phyloP scores from a whole-genome alignment of 139 green algal species.

The Gonium pectorale region DNA sequence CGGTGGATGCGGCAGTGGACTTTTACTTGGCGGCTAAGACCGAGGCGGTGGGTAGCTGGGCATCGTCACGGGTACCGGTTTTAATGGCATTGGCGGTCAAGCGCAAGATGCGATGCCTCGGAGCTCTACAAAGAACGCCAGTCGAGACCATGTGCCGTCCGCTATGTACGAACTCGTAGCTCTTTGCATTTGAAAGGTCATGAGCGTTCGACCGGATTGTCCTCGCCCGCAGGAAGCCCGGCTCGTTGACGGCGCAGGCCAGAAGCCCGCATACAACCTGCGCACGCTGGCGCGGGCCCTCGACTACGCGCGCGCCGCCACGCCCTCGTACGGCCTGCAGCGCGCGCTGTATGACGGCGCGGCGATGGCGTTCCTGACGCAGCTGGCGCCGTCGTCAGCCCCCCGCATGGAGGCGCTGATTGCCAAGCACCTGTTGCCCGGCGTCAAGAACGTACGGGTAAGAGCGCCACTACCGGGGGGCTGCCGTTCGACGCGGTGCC shows the following conservation, averaged over 20 bases:
- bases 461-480: no score
- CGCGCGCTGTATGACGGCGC: slow-evolving; percentile 93
- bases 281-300: slow-evolving; percentile 93
- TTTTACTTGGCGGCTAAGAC: slow-evolving; percentile 91
- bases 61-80: no score
- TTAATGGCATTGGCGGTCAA: no score
- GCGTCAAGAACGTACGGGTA: slow-evolving; percentile 71
- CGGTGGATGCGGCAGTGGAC: slow-evolving; percentile 89
- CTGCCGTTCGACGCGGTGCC: no score
- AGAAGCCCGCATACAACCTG: slow-evolving; percentile 93
- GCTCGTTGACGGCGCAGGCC: slow-evolving; percentile 88
- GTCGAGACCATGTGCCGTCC: no score
- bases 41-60: slow-evolving; percentile 71
- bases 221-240: slow-evolving; percentile 64
- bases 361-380: slow-evolving; percentile 95
- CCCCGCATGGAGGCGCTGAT: slow-evolving; percentile 82
- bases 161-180: no score
- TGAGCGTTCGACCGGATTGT: no score
- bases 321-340: slow-evolving; percentile 88
- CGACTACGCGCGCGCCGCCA: slow-evolving; percentile 82
- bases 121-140: no score
- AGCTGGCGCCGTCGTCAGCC: slow-evolving; percentile 69
- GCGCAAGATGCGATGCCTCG: no score
- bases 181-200: no score
- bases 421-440: slow-evolving; percentile 55